Evolutionary conservation across 805 yeast species (phyloP).

Genomic region (Pichia paraexigua): DNA sequence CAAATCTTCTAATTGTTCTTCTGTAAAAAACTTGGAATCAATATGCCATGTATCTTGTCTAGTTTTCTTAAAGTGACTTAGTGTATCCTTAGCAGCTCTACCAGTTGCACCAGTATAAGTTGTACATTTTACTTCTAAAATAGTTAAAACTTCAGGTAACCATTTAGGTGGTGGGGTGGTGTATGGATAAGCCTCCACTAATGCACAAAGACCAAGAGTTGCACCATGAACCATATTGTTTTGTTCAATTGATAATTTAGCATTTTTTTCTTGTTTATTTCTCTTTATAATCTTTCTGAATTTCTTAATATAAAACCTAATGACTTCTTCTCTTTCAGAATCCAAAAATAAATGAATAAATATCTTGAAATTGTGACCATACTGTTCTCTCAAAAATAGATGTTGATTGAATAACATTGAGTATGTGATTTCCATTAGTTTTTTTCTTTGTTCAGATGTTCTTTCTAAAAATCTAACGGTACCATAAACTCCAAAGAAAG

Average conservation of each 20-base stretch:
- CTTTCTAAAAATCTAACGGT: conserved; percentile 59
- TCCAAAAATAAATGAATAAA: conserved; percentile 60
- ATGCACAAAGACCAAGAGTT: conserved; percentile 79
- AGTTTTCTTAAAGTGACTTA: conserved; percentile 81
- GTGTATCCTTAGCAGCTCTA: conserved; percentile 68
- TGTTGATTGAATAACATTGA: conserved; percentile 51
- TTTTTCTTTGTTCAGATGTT: conserved; percentile 35
- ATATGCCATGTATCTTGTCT: conserved; percentile 96
- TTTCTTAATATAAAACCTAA: conserved; percentile 33
- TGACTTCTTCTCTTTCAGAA: conserved; percentile 35
- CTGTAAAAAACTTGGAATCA: conserved; percentile 66
- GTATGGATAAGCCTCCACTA: conserved; percentile 85
- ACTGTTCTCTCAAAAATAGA: conserved; percentile 67
- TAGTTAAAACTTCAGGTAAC: conserved; percentile 69
- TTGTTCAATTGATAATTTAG: conserved; percentile 35
- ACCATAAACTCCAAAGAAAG: conserved; percentile 62
- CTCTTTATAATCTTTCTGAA: conserved; percentile 38
- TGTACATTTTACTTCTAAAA: conserved; percentile 62
- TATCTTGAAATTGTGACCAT: conserved; percentile 70
- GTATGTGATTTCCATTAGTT: conserved; percentile 45
- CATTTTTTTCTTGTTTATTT: conserved; percentile 19
- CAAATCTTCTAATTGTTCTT: conserved; percentile 75
- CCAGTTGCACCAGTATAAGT: conserved; percentile 75
- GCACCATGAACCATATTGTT: conserved; percentile 66
- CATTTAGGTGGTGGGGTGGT: conserved; percentile 85